Evolutionary conservation across 1,139 yeast genomes (phyloP), one percentile per base, ranked within the genome.

Genomic region (Hansenula sp.): DNA sequence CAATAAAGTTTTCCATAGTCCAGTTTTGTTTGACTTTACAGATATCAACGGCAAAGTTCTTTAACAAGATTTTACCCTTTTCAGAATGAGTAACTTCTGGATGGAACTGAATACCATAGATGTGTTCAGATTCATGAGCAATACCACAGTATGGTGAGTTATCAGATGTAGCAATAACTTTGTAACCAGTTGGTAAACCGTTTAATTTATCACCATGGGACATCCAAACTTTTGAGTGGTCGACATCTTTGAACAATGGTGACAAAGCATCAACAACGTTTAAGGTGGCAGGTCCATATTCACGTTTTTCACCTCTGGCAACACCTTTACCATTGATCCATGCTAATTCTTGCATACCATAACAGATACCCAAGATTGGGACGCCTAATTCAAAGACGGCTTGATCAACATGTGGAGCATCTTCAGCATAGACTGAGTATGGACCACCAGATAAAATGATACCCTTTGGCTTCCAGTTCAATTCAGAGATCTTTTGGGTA

Each of bases 321-420:
- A 93, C 99, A 59, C 94, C 93, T 64, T 87, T 86, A 65, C 96
- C 96, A 67, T 88, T 89, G 63, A 91, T 85, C 98, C 98, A 93
- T 44, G 99, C 99, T 58, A 93, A 74, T 71, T 94, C 99, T 75
- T 93, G 99, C 93, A 93, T 87, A 69, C 99, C 99, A 69, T 93
- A 93, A 72, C 99, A 93, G 66, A 93, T 94, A 61, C 99, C 99
- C 58, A 93, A 76, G 62, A 93, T 86, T 53, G 99, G 99, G 35
- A 93, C 98, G 47, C 79, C 78, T 61, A 93, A 79, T 60, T 91
- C 80, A 74, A 93, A 93, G 52, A 94, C 81, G 49, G 81, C 98
- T 54, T 83, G 94, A 70, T 93, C 99, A 50, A 93, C 99, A 67
- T 93, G 99, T 42, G 99, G 99, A 50, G 98, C 89, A 55, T 84